Base-by-base conservation (phyloP, 768 basidiomycete species). In the Mycena alexandri region DNA sequence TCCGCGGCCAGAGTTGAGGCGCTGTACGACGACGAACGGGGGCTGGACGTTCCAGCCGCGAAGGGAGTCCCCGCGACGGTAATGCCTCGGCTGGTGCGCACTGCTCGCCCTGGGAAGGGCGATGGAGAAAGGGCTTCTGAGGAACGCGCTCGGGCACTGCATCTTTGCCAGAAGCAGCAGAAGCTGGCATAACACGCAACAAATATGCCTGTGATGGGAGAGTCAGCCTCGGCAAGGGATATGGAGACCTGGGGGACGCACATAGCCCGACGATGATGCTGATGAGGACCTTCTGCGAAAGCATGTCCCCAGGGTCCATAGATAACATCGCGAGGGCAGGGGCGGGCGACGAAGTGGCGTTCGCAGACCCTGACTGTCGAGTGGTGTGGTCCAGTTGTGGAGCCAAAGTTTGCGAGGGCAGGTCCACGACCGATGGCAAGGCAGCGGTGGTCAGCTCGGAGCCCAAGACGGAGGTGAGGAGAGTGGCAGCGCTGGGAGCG, bases 121-220 rank as follows among this genome's bases (percentile, higher is more conserved):
- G n/a, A 19, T 21, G 25, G 24, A 8, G 19, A 22, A 16, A 11
- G 48, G 14, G 17, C 9, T 3, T 22, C 46, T 5, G 46, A 22
- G 12, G 21, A 22, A 17, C 25, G 48, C n/a, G 34, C 46, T 17
- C 14, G 33, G 11, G 19, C 5, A 6, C 38, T 21, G 42, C 44
- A 25, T 11, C n/a, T 34, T 3, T 33, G 24, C 19, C 47, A 47
- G 25, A 64, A 19, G n/a, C 54, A 64, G 47, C 36, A 48, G 25
- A 64, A 36, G 19, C 17, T 46, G 36, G 50, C 43, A 24, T 48
- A 34, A 22, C 22, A 34, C 1, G 46, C 63, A 0, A 50, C n/a
- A 38, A 64, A 57, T 8, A 64, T 19, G 22, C 16, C 63, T 64
- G 38, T 4, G 29, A 29, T 21, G 24, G n/a, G 34, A n/a, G 24